phyloP scores from a whole-genome alignment of 2,329 filamentous ascomycete species.

The Zymoseptoria tritici region DNA sequence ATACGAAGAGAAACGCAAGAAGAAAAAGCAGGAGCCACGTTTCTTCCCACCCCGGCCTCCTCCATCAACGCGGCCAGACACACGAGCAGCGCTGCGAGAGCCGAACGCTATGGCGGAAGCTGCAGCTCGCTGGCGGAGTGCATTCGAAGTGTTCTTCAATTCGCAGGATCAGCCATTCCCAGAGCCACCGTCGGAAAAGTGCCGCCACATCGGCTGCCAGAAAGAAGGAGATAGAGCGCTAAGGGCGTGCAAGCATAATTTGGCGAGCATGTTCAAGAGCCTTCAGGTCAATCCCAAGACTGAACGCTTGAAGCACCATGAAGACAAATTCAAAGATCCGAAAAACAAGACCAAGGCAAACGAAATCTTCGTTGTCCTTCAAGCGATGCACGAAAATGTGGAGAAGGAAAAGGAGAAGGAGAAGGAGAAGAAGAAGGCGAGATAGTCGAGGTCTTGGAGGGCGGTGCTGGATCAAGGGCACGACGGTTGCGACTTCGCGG shows the following conservation, averaged over 20 bases:
- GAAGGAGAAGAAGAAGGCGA: background rate
- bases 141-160: background rate
- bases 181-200: background rate
- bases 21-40: background rate
- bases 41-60: background rate
- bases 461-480: constrained; percentile 43
- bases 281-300: too few species aligned
- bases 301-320: too few species aligned
- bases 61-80: background rate
- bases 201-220: background rate
- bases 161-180: background rate
- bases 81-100: background rate
- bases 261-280: too few species aligned
- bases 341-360: background rate
- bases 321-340: too few species aligned
- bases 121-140: background rate
- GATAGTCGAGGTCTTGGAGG: background rate
- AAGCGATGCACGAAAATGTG: background rate
- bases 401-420: background rate
- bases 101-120: background rate
- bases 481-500: background rate
- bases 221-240: too few species aligned
- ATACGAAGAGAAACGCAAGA: background rate
- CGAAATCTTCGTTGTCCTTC: constrained; percentile 1
- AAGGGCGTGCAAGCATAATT: too few species aligned